Percentiles rank a stretch among this genome's conserved stretches.
phyloP scores from a whole-genome alignment of 1,284 basidiomycete species.

The Cutaneotrichosporon dermatis region DNA sequence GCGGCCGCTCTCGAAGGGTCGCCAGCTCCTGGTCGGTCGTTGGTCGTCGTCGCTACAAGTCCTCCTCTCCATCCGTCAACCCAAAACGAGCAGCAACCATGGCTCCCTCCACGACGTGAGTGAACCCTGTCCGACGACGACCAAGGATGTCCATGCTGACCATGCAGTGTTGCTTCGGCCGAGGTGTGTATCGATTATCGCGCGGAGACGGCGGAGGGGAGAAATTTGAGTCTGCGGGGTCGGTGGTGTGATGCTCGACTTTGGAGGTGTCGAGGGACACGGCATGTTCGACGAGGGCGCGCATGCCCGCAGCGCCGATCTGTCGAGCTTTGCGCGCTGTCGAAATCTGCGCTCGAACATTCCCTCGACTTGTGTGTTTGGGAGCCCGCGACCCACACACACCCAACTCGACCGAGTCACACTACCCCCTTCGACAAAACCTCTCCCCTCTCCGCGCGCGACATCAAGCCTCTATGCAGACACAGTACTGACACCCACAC shows the following conservation, averaged over 20 bases:
- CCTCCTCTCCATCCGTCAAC: constrained; percentile 9
- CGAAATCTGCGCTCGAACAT: not conserved
- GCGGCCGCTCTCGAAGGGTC: too few relatives aligned
- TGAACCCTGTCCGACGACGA: not conserved
- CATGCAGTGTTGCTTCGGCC: constrained; percentile 9
- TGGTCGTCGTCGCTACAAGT: not conserved
- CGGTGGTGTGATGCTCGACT: not conserved
- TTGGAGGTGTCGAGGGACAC: not conserved
- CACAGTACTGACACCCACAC: constrained; percentile 6
- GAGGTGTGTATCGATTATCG: constrained; percentile 11
- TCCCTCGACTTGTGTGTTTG: too few relatives aligned
- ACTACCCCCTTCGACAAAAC: not conserved
- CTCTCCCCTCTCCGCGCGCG: not conserved
- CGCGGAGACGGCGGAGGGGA: not conserved
- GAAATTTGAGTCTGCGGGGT: constrained; percentile 2
- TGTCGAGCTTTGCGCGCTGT: not conserved
- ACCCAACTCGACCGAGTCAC: too few relatives aligned
- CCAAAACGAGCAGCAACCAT: constrained; percentile 1
- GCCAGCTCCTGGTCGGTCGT: too few relatives aligned
- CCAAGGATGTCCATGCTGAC: constrained; percentile 5
- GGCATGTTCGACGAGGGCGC: not conserved
- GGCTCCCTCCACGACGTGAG: constrained; percentile 9
- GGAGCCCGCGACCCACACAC: not conserved
- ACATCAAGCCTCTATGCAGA: not conserved
- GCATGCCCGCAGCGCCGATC: not conserved